phyloP scores from a whole-genome alignment of 2,329 filamentous ascomycete genomes.

The Calonectria fujianensis region DNA sequence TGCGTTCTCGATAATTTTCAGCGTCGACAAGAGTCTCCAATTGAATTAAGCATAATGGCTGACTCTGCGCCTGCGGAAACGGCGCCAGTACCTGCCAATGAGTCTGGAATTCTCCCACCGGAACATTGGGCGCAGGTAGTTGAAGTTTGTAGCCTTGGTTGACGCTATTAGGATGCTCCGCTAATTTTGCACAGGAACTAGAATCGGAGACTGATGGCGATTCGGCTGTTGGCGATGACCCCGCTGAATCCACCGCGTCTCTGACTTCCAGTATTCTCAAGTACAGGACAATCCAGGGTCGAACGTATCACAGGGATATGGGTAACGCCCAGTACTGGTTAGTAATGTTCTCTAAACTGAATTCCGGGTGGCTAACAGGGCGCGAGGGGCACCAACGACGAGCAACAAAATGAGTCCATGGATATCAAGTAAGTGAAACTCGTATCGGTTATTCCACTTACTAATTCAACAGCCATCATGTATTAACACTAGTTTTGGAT shows the following conservation, averaged over 20 bases:
- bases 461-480: slow-evolving; percentile 43
- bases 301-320: slow-evolving; percentile 44
- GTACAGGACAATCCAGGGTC: slow-evolving; percentile 45
- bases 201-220: slow-evolving; percentile 33
- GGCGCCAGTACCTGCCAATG: neutral
- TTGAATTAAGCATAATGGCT: neutral
- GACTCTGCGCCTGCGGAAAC: neutral
- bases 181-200: slow-evolving; percentile 28
- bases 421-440: slow-evolving; percentile 38
- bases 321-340: slow-evolving; percentile 47
- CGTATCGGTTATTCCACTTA: accelerated
- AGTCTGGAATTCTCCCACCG: slow-evolving; percentile 41
- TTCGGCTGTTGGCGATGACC: slow-evolving; percentile 36
- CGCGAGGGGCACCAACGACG: slow-evolving; percentile 43
- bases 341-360: accelerated
- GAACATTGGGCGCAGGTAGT: slow-evolving; percentile 45
- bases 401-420: slow-evolving; percentile 48
- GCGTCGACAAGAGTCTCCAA: neutral
- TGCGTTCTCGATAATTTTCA: neutral
- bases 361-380: neutral
- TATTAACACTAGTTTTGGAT: slow-evolving; percentile 41
- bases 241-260: slow-evolving; percentile 35
- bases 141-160: slow-evolving; percentile 33
- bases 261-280: slow-evolving; percentile 43
- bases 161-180: neutral